Evolutionary conservation across 768 basidiomycete species (phyloP), one percentile per base, ranked within the genome.

Genomic region (Kwoniella dejecticola): DNA sequence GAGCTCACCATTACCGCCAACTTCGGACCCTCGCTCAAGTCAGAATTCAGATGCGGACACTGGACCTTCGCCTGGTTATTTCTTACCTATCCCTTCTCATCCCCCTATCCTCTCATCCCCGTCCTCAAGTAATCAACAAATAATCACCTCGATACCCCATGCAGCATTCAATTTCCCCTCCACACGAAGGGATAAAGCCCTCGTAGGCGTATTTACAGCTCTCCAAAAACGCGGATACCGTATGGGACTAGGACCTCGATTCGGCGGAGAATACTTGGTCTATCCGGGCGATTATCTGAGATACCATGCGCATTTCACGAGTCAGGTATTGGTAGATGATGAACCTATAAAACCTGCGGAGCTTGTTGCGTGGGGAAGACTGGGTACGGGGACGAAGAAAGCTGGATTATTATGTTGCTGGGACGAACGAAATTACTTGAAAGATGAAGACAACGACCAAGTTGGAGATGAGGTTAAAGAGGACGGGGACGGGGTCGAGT

Each of bases 311-410:
- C 96, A 99, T 77, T 98, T 97, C 75, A 87, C 88, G 21, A 89
- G 89, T 21, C 87, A 89, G 4, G 89, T 96, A 12, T 78, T 91
- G 29, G 84, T 88, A 12, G 85, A 1, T 65, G 77, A 47, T 72
- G 62, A 85, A 12, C 66, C 82, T 1, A 82, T 99, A 52, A 82
- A 84, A 48, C 93, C 96, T 4, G 90, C 95, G 86, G 92, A 98
- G 77, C 85, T 99, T 46, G 89, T 99, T 23, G 94, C 95, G 0
- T 93, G 93, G 75, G 96, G 96, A 17, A 84, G 96, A 31, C 80
- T 99, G 31, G 96, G 95, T 0, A 99, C 96, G 3, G 96, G 90
- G 11, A 97, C 96, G 8, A 98, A 97, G 79, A 99, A 99, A 79
- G 86, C 91, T 0, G 94, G 97, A 77, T 80, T 98, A 29, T 80